Evolutionary conservation across 768 basidiomycete species (phyloP).

Genomic region (Tricholomella constricta): DNA sequence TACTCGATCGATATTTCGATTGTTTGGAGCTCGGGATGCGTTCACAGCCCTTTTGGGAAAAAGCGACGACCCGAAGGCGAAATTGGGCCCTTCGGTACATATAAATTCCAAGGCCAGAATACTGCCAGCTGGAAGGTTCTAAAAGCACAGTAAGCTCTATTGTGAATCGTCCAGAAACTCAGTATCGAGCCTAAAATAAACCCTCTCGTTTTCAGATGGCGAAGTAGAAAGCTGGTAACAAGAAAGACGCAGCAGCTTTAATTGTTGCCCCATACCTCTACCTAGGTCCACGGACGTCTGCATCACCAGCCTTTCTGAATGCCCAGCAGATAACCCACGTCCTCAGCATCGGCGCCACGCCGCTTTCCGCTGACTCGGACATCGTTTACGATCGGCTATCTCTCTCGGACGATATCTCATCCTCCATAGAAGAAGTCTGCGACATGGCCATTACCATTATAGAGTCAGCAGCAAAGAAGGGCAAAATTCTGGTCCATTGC

Average conservation of each 20-base stretch:
- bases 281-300: slow-evolving; percentile 44
- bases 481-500: slow-evolving; percentile 45
- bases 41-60: too few species aligned
- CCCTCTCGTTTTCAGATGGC: too few species aligned
- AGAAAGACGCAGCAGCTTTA: slow-evolving; percentile 18
- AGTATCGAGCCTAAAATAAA: too few species aligned
- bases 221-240: too few species aligned
- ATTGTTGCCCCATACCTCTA: slow-evolving; percentile 33
- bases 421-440: slow-evolving; percentile 28
- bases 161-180: too few species aligned
- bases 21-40: too few species aligned
- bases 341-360: slow-evolving; percentile 41
- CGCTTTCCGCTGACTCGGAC: slow-evolving; percentile 23
- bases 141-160: too few species aligned
- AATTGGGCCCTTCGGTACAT: too few species aligned
- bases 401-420: slow-evolving; percentile 34
- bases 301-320: slow-evolving; percentile 34
- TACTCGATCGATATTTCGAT: too few species aligned
- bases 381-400: slow-evolving; percentile 42
- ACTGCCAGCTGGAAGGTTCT: too few species aligned
- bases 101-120: too few species aligned
- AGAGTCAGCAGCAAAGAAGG: slow-evolving; percentile 25
- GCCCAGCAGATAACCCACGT: slow-evolving; percentile 40
- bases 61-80: too few species aligned
- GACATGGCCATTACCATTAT: slow-evolving; percentile 33